phyloP scores from a whole-genome alignment of 2,329 filamentous ascomycete species.

The Fusarium euwallaceae region DNA sequence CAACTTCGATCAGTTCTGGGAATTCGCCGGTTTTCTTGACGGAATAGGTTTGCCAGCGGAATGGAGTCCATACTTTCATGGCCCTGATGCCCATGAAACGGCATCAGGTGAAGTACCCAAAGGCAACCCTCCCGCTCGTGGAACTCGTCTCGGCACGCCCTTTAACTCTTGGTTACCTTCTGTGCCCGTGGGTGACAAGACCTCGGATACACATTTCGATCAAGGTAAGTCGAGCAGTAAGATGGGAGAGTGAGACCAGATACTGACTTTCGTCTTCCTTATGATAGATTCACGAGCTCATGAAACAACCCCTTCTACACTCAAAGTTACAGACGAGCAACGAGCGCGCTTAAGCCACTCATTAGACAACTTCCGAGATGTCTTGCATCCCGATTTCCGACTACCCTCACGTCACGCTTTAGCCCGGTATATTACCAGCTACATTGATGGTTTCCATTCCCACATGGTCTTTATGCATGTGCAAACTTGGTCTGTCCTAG shows the following conservation, averaged over 20 bases:
- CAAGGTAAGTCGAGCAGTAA: constrained; percentile 1
- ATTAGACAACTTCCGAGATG: constrained; percentile 28
- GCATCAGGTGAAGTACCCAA: constrained; percentile 8
- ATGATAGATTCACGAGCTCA: neutral
- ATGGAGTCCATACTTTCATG: constrained; percentile 55
- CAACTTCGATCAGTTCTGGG: constrained; percentile 52
- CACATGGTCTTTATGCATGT: constrained; percentile 56
- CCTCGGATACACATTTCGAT: constrained; percentile 27
- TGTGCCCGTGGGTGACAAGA: constrained; percentile 48
- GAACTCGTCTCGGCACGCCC: constrained; percentile 48
- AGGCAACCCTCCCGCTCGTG: neutral
- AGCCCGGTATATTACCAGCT: constrained; percentile 53
- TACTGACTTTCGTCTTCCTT: constrained; percentile 26
- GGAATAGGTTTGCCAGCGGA: constrained; percentile 54
- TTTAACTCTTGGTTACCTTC: constrained; percentile 56
- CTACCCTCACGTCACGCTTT: constrained; percentile 54
- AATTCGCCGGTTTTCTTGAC: constrained; percentile 55
- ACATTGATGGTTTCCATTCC: constrained; percentile 54
- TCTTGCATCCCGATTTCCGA: constrained; percentile 48
- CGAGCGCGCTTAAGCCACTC: constrained; percentile 40
- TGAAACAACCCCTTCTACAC: constrained; percentile 32
- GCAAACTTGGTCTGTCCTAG: constrained; percentile 50
- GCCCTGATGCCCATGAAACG: constrained; percentile 29
- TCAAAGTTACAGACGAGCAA: constrained; percentile 53
- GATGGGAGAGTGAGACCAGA: neutral